Base-by-base conservation (phyloP, 108 stramenopile genomes). In the Cyclotella cryptica region DNA sequence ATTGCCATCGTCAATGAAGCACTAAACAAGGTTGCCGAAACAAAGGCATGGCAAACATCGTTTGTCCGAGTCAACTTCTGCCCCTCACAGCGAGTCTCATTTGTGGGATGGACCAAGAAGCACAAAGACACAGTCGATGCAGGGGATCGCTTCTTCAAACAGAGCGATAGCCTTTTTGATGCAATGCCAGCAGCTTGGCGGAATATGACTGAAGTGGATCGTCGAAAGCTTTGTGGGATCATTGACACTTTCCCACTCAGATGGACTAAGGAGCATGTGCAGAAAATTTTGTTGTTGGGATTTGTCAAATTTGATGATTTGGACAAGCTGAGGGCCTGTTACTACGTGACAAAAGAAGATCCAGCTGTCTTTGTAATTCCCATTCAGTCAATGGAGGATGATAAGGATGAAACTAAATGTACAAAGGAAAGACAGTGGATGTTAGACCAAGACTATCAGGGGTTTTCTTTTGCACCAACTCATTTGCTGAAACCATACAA, bases 231-330 rank as follows among this genome's bases (percentile, higher is more conserved):
- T 19, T 1, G 1, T 1, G 22, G 12, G 1, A 6, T 1, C 4
- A 57, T 57, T 8, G 55, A 57, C 1, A 24, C 22, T 24, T 57
- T 57, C 21, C 55, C 55, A 24, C 1, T 24, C 4, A 1, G 24
- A 24, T 57, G 55, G 55, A 26, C 55, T 3, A 24, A 24, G 8
- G 55, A 57, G 55, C 55, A 57, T 24, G 8, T 57, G 3, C 8
- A 57, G 24, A 3, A 54, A 19, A n/a, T 54, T 13, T 7, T 57
- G 19, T 12, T 12, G 12, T 4, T 57, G 1, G 24, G 4, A 24
- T 57, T 24, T 24, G 55, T 57, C 1, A 57, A 57, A 8, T 57
- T 57, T 57, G 55, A 57, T 24, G 55, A 57, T 8, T 1, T 57
- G n/a, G 55, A 57, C 7, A 57, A 57, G 55, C 3, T 57, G 1